A percentile compares a stretch with the other conserved stretches of the same genome.
phyloP scores from a whole-genome alignment of 176 grass and related monocot species.

The Saccharum officinarum region DNA sequence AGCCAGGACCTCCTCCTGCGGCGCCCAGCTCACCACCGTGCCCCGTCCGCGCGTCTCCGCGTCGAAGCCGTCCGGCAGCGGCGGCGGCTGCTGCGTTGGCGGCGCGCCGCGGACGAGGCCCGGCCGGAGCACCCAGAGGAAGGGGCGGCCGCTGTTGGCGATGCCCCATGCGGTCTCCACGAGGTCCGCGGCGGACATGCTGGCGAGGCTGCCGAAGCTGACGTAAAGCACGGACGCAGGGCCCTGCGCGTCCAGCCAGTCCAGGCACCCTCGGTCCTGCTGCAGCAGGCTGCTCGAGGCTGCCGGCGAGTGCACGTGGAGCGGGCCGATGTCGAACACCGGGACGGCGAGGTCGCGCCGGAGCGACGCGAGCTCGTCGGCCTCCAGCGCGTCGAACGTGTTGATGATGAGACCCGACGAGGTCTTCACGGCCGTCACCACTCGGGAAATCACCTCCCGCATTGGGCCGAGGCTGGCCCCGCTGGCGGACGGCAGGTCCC shows the following conservation, averaged over 20 bases:
- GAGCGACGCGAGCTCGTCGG: background rate
- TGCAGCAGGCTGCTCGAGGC: slow-evolving; percentile 13
- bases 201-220: slow-evolving; percentile 40
- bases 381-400: slow-evolving; percentile 34
- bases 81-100: background rate
- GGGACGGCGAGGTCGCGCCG: background rate
- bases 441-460: background rate
- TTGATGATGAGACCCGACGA: slow-evolving; percentile 30
- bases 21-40: slow-evolving; percentile 29
- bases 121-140: slow-evolving; percentile 34
- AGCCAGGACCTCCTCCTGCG: slow-evolving; percentile 39
- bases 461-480: background rate
- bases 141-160: slow-evolving; percentile 18
- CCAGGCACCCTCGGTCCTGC: slow-evolving; percentile 26
- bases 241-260: slow-evolving; percentile 20
- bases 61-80: background rate
- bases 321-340: background rate
- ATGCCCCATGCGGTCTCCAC: slow-evolving; percentile 21
- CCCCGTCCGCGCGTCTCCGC: background rate
- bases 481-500: background rate
- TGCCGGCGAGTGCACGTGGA: background rate
- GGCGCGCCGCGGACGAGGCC: background rate
- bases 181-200: slow-evolving; percentile 16
- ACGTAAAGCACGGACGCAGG: slow-evolving; percentile 35
- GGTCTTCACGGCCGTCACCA: background rate